Base-by-base conservation (phyloP, 225 moss, liverwort and hornwort species). In the Sphagnum contortum region DNA sequence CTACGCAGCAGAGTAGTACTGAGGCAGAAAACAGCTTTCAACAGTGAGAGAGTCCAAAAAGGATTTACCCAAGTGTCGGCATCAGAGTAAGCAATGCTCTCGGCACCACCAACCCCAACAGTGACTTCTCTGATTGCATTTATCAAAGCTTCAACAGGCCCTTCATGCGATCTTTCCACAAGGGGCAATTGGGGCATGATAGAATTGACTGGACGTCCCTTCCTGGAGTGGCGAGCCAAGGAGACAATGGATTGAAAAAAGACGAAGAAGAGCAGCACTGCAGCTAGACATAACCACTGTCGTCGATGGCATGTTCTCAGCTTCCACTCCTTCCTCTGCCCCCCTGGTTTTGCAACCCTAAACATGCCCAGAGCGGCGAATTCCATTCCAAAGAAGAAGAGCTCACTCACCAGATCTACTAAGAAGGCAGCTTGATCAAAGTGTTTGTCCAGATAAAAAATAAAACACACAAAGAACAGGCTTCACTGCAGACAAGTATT, bases 61-160 rank as follows among this genome's bases (percentile, higher is more conserved):
- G 74, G 52, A 29, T 57, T 63, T 75, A 80, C 84, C 84, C 75
- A 47, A 5, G 69, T 69, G 61, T 80, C 68, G 5, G 2, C 52
- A 52, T 68, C 63, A 54, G 59, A 69, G 73, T 80, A 84, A 66
- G 46, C 77, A 64, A 71, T 4, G 44, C 73, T 84, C 64, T n/a
- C 57, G 57, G 51, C 48, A 2, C 44, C 56, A 3, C 66, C 65
- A 61, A 75, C 77, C 3, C 71, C 61, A 47, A 14, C 50, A 4
- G 77, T 73, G 48, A 80, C 83, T 63, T 68, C 68, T 4, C 73
- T 77, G 8, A 84, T 71, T 8, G 77, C 84, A 51, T 3, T 48
- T 11, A 75, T 48, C 60, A 84, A 56, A 49, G 64, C 71, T 9
- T 78, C 56, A 70, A 77, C 66, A 47, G 80, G 75, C 44, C 7